Base-by-base conservation (phyloP, 2,329 filamentous ascomycete genomes). In the Nemania abortiva region DNA sequence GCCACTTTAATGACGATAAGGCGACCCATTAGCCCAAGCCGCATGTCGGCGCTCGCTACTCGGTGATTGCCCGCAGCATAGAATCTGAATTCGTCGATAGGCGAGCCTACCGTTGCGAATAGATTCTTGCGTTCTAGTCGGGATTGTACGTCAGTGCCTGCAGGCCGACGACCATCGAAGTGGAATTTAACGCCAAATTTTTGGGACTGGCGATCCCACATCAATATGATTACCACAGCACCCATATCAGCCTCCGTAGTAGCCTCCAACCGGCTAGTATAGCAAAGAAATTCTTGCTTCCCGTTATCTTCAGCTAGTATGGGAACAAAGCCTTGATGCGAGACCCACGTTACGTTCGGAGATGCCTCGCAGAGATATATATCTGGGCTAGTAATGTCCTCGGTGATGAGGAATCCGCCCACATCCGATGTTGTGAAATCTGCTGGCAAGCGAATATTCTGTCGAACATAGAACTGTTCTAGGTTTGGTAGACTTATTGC, bases 1-100 rank as follows among this genome's bases (percentile, higher is more conserved):
- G 13, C 39, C 24, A 56, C 60, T 65, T 61, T 68, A 22, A 68
- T 68, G 15, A 62, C 60, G 15, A 65, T 52, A 22, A 53, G 11
- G 13, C 57, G 57, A 31, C 20, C 37, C 29, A 47, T 55, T 58
- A 70, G 53, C 13, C n/a, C 67, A 22, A 67, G 58, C 39, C 24
- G 13, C 67, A 67, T 59, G 24, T 70, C 58, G 18, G 58, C 53
- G 22, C 57, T 61, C 13, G 42, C 50, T 22, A 52, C 56, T 24
- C 31, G 42, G 6, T 45, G 22, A 1, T 5, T 45, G 22, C 27
- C 56, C 11, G 45, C 47, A 2, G 39, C 45, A 18, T 54, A n/a
- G 50, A 62, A 62, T 29, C 15, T 55, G 20, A 52, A 50, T 15
- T 50, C 53, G 11, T 20, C 22, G n/a, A 18, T 22, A 34, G 18